These are phyloP conservation scores for Fomitopsis pinicola DNA, from an alignment of 1,284 basidiomycete species.

Conservation along the genomic window DNA sequence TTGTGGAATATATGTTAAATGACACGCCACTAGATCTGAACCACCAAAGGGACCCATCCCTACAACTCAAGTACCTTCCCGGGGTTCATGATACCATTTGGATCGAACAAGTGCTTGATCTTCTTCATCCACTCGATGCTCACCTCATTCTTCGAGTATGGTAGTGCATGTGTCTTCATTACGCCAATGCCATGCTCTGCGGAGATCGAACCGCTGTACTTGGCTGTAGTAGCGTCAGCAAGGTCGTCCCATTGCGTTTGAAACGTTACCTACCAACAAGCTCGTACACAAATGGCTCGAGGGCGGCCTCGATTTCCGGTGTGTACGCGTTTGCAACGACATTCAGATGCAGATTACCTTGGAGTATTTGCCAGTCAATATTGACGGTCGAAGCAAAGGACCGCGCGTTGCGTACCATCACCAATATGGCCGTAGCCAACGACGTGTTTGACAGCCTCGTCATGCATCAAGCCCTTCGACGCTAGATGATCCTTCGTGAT, in stretches of 20 bases:
- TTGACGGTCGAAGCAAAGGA: neutral
- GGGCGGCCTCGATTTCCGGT: slow-evolving; percentile 77
- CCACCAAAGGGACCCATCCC: neutral
- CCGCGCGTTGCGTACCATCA: slow-evolving; percentile 61
- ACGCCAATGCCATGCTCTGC: slow-evolving; percentile 96
- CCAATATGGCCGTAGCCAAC: slow-evolving; percentile 97
- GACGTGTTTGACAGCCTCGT: slow-evolving; percentile 75
- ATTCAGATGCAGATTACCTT: slow-evolving; percentile 95
- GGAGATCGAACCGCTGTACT: slow-evolving; percentile 85
- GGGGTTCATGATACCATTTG: slow-evolving; percentile 88
- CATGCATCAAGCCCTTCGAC: slow-evolving; percentile 70
- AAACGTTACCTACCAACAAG: slow-evolving; percentile 62
- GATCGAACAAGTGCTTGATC: slow-evolving; percentile 91
- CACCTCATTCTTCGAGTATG: slow-evolving; percentile 80
- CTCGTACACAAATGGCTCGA: slow-evolving; percentile 97
- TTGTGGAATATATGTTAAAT: neutral
- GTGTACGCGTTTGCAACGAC: slow-evolving; percentile 85
- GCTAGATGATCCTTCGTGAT: slow-evolving; percentile 71
- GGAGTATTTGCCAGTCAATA: slow-evolving; percentile 1
- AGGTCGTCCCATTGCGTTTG: neutral
- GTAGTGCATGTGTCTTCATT: slow-evolving; percentile 92
- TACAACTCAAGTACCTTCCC: slow-evolving; percentile 57
- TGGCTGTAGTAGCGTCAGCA: slow-evolving; percentile 35
- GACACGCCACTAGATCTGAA: neutral
- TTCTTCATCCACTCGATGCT: slow-evolving; percentile 88